A percentile compares a stretch with the other conserved stretches of the same genome.
Evolutionary conservation across 805 yeast genomes (phyloP).

Genomic region (Nakazawaea wyomingensis): DNA sequence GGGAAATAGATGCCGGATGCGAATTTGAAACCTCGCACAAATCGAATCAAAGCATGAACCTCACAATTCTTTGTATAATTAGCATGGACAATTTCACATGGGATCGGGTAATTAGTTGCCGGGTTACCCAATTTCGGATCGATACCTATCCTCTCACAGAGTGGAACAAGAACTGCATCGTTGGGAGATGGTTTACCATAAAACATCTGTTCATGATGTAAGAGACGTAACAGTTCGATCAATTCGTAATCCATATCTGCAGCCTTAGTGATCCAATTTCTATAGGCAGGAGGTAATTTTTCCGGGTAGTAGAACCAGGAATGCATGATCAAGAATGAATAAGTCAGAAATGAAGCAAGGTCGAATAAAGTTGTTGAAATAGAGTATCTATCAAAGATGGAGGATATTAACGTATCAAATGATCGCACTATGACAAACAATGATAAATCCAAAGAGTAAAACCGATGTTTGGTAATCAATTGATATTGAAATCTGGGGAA

Average conservation of each 20-base stretch:
- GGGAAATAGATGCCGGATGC: constrained; percentile 38
- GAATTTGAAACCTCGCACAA: constrained; percentile 34
- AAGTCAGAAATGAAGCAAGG: constrained; percentile 25
- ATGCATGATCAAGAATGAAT: constrained; percentile 31
- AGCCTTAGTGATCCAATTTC: constrained; percentile 43
- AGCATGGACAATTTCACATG: constrained; percentile 37
- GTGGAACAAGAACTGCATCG: constrained; percentile 26
- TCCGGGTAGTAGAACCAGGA: constrained; percentile 34
- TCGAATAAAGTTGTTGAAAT: constrained; percentile 18
- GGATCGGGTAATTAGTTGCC: constrained; percentile 26
- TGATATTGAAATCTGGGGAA: constrained; percentile 31
- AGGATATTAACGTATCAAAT: constrained; percentile 27
- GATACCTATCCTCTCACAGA: constrained; percentile 29
- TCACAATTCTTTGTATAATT: constrained; percentile 36
- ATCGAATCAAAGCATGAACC: constrained; percentile 41
- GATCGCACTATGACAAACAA: constrained; percentile 32
- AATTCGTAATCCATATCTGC: constrained; percentile 41
- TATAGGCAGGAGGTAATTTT: constrained; percentile 37
- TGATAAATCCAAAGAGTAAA: constrained; percentile 31
- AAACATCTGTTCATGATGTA: constrained; percentile 26
- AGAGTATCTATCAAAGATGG: constrained; percentile 17
- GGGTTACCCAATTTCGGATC: constrained; percentile 29
- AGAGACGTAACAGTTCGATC: constrained; percentile 25
- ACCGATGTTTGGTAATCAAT: constrained; percentile 25
- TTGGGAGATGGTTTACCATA: constrained; percentile 31